Evolutionary conservation across 495 filamentous ascomycete genomes (phyloP).

Genomic region (Parmelia sp.): DNA sequence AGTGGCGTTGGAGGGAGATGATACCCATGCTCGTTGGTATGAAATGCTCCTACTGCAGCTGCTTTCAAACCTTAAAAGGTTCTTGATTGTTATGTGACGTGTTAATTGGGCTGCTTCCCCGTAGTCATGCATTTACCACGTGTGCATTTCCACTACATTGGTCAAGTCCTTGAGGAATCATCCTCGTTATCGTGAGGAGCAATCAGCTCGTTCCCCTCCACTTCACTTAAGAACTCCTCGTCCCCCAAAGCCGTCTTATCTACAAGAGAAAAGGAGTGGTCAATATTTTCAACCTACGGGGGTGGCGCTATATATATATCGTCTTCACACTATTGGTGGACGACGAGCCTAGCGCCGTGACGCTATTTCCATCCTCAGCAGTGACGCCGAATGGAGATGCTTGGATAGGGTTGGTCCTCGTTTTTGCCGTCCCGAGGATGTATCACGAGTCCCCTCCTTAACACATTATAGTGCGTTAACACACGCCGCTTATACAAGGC

Average conservation of each 20-base stretch:
- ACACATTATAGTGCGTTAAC: no score
- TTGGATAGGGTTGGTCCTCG: not conserved
- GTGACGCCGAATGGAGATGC: not conserved
- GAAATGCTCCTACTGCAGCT: no score
- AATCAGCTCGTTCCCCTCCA: constrained; percentile 49
- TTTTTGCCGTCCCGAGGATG: not conserved
- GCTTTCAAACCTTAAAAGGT: no score
- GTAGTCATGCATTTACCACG: no score
- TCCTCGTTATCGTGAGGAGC: not conserved
- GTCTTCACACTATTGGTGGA: no score
- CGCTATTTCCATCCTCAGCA: not conserved
- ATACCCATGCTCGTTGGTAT: not conserved
- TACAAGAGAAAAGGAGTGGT: no score
- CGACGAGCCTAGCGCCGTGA: not conserved
- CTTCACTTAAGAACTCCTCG: constrained; percentile 57
- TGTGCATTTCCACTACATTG: not conserved
- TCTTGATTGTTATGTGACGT: no score
- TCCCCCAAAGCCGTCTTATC: constrained; percentile 67
- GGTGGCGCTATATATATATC: no score
- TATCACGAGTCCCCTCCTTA: not conserved
- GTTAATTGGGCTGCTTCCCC: not conserved
- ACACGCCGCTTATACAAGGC: not conserved
- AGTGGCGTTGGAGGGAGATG: not conserved
- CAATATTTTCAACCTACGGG: no score
- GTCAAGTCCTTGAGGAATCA: not conserved